A percentile compares a stretch with the other conserved stretches of the same genome.
Conservation (phyloP, 257 asterid species). For the Petunia axillaris region DNA sequence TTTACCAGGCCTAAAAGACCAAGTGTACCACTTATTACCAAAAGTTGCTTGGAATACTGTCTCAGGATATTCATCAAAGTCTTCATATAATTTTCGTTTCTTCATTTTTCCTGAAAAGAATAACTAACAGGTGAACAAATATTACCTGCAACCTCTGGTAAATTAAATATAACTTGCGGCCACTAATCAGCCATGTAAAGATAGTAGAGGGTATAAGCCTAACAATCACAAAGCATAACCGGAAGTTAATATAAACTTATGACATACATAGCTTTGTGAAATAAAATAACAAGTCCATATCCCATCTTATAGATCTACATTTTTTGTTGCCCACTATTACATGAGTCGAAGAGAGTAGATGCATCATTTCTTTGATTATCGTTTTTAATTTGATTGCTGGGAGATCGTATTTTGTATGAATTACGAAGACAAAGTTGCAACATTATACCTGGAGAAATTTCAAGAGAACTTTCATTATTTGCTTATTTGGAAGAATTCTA, state of each 20-base stretch:
- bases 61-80: conserved; percentile 48
- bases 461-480: too few relatives aligned
- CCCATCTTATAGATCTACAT: neutral
- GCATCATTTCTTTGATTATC: too few relatives aligned
- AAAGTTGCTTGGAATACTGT: conserved; percentile 56
- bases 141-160: neutral
- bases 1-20: conserved; percentile 53
- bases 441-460: too few relatives aligned
- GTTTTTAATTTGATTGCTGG: too few relatives aligned
- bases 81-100: conserved; percentile 43
- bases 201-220: neutral
- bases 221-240: conserved; percentile 24
- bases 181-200: neutral
- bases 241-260: neutral
- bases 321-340: too few relatives aligned
- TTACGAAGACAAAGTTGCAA: too few relatives aligned
- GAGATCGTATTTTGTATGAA: too few relatives aligned
- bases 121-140: neutral
- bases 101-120: conserved; percentile 53
- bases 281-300: neutral
- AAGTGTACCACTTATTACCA: conserved; percentile 54
- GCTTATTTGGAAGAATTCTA: too few relatives aligned
- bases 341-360: too few relatives aligned
- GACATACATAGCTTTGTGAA: neutral
- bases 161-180: neutral